Evolutionary conservation across 495 filamentous ascomycete genomes (phyloP).

Genomic region (Penicillium diatomitis): DNA sequence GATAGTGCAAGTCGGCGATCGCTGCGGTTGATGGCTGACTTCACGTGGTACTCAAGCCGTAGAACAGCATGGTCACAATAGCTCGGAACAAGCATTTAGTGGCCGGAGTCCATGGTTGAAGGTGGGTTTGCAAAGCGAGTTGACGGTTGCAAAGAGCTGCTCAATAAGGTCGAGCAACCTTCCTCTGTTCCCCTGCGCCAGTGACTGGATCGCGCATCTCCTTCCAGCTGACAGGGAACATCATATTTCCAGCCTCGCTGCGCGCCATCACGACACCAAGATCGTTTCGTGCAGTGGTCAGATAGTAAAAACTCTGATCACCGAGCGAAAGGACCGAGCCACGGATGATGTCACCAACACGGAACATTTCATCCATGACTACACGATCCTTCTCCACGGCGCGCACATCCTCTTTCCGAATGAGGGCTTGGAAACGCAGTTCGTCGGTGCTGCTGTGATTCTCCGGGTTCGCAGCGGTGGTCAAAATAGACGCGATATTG

Average conservation of each 20-base stretch:
- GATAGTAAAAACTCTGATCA: conserved; percentile 89
- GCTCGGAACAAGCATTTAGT: no score
- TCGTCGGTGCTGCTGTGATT: conserved; percentile 41
- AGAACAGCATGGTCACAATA: no score
- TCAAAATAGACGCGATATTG: conserved; percentile 42
- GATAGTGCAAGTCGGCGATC: no score
- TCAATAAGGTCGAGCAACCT: conserved; percentile 91
- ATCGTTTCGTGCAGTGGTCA: conserved; percentile 81
- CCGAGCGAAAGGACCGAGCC: conserved; percentile 85
- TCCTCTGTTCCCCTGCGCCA: conserved; percentile 70
- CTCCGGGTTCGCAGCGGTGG: conserved; percentile 34
- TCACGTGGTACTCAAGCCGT: no score
- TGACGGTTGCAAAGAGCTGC: background rate
- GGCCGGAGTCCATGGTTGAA: no score
- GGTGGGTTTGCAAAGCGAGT: no score
- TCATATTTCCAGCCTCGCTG: conserved; percentile 78
- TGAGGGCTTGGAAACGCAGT: conserved; percentile 39
- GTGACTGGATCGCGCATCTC: conserved; percentile 80
- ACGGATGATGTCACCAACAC: conserved; percentile 87
- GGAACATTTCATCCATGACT: conserved; percentile 80
- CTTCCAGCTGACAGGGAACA: conserved; percentile 91
- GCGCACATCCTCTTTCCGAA: conserved; percentile 79
- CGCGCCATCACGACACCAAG: conserved; percentile 89
- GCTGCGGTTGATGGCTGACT: no score
- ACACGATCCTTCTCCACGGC: conserved; percentile 95